Conservation (phyloP, 805 yeast genomes). For the Yarrowia keelungensis region DNA sequence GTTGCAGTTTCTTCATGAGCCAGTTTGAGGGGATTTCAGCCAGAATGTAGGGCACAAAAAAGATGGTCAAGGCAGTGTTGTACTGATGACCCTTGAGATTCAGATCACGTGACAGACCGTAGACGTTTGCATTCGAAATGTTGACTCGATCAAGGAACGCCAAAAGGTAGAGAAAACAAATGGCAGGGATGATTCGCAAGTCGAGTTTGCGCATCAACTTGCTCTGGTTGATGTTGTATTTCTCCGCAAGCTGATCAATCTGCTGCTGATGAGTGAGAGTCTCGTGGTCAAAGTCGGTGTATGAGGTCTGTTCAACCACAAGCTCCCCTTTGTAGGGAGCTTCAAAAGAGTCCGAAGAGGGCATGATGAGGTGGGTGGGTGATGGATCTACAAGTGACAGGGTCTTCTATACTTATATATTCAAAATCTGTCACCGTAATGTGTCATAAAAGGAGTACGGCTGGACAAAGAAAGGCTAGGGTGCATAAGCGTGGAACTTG, state of each 20-base stretch:
- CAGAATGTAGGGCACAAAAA: slow-evolving; percentile 73
- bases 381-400: too few relatives aligned
- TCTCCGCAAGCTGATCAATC: slow-evolving; percentile 52
- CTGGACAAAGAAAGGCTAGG: too few relatives aligned
- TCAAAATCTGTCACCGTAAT: too few relatives aligned
- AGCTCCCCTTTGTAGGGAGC: slow-evolving; percentile 29
- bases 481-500: too few relatives aligned
- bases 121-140: slow-evolving; percentile 79
- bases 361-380: neutral
- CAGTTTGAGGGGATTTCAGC: slow-evolving; percentile 75
- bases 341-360: slow-evolving; percentile 33
- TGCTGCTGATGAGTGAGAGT: slow-evolving; percentile 21
- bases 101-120: slow-evolving; percentile 68
- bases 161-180: slow-evolving; percentile 73
- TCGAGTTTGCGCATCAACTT: slow-evolving; percentile 71
- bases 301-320: slow-evolving; percentile 1
- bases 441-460: too few relatives aligned
- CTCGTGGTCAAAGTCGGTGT: slow-evolving; percentile 7
- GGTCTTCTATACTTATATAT: too few relatives aligned
- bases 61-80: slow-evolving; percentile 69
- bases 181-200: slow-evolving; percentile 73
- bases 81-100: slow-evolving; percentile 64
- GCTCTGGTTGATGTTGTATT: slow-evolving; percentile 60
- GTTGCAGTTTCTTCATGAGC: slow-evolving; percentile 62
- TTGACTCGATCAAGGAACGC: slow-evolving; percentile 84